Evolutionary conservation across 169 alveolate species (phyloP).

Genomic region (Sarcocystis neurona): DNA sequence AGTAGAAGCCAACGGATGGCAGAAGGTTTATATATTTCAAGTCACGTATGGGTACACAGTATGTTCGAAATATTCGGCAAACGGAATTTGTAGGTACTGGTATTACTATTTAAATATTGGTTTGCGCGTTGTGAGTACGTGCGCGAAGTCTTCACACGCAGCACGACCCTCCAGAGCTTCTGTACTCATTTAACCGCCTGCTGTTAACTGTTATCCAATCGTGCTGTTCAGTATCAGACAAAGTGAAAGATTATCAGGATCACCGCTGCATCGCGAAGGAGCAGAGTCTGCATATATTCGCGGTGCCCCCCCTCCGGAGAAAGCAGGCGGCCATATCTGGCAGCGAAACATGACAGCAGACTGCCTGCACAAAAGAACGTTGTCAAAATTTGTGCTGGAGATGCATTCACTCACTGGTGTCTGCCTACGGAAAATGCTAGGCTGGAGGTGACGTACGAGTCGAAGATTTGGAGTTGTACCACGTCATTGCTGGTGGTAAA

Average conservation of each 20-base stretch:
- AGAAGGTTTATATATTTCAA: too few relatives aligned
- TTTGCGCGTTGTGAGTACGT: background rate
- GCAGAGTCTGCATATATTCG: conserved; percentile 36
- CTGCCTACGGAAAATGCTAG: too few relatives aligned
- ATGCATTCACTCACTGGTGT: too few relatives aligned
- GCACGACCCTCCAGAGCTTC: background rate
- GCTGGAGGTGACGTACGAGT: too few relatives aligned
- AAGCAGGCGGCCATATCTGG: too few relatives aligned
- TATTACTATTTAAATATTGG: background rate
- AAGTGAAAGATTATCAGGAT: conserved; percentile 26
- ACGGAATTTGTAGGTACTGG: background rate
- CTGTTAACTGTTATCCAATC: background rate
- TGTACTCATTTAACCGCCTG: background rate
- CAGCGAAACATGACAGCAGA: too few relatives aligned
- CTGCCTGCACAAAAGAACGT: too few relatives aligned
- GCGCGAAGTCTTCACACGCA: background rate
- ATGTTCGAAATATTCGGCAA: background rate
- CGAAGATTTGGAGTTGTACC: too few relatives aligned
- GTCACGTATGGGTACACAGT: background rate
- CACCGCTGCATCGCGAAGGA: conserved; percentile 45
- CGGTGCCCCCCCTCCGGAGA: too few relatives aligned
- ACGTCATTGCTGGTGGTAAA: too few relatives aligned
- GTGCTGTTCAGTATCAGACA: conserved; percentile 26
- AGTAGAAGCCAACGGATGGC: too few relatives aligned
- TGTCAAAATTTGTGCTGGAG: too few relatives aligned